These are phyloP conservation scores for Eimeria acervulina DNA, from an alignment of 169 alveolate species.

Conservation along the genomic window DNA sequence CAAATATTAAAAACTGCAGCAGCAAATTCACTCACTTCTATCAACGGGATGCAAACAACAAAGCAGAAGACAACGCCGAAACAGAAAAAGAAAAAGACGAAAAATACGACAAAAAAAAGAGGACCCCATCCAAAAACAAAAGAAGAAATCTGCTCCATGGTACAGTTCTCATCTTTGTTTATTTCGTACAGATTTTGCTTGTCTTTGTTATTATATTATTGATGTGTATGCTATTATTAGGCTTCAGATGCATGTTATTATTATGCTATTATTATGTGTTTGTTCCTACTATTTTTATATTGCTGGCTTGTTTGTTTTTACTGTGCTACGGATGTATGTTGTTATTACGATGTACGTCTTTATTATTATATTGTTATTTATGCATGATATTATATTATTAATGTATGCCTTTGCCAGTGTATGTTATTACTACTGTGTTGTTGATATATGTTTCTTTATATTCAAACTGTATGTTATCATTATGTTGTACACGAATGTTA, in stretches of 20 bases:
- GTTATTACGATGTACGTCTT: background rate
- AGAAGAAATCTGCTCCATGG: constrained; percentile 28
- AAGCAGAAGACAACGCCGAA: background rate
- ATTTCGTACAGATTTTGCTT: background rate
- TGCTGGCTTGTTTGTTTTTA: background rate
- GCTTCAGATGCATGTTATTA: background rate
- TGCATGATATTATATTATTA: too few relatives aligned
- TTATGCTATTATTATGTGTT: background rate
- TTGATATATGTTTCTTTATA: too few relatives aligned
- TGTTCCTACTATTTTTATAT: background rate
- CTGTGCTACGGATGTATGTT: background rate
- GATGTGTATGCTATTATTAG: background rate
- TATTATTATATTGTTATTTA: too few relatives aligned
- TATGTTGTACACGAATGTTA: too few relatives aligned
- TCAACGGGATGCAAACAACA: background rate
- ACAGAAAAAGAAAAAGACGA: too few relatives aligned
- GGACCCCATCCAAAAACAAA: background rate
- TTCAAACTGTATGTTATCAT: too few relatives aligned
- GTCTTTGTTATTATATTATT: background rate
- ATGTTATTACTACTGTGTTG: too few relatives aligned
- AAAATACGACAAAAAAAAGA: background rate
- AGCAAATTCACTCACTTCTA: background rate
- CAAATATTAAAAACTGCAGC: background rate
- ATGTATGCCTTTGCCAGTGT: background rate
- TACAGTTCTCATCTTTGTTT: background rate